A percentile compares a stretch with the other conserved stretches of the same genome.
phyloP scores from a whole-genome alignment of 2,329 filamentous ascomycete species.

The Colletotrichum sp. region DNA sequence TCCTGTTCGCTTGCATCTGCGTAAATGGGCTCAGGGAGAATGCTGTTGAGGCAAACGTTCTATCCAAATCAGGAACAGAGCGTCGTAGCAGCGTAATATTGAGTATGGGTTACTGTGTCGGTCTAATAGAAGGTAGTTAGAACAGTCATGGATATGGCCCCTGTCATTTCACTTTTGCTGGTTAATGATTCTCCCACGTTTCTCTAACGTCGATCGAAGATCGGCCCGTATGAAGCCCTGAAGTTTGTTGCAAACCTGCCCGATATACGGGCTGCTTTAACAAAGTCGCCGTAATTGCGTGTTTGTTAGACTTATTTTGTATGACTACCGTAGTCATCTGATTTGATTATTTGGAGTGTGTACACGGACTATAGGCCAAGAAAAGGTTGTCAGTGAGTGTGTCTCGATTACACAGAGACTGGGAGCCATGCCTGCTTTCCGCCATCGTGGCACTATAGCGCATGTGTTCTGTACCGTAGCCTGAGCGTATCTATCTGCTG shows the following conservation, averaged over 20 bases:
- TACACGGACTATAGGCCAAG: neutral
- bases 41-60: too few relatives aligned
- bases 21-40: too few relatives aligned
- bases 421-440: neutral
- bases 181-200: too few relatives aligned
- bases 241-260: neutral
- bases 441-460: neutral
- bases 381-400: neutral
- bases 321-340: accelerated
- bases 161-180: too few relatives aligned
- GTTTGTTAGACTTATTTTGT: neutral
- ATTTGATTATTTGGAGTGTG: accelerated
- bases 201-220: too few relatives aligned
- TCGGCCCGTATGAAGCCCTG: too few relatives aligned
- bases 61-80: too few relatives aligned
- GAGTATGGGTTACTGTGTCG: too few relatives aligned
- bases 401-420: neutral
- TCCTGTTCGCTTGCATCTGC: too few relatives aligned
- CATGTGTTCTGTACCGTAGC: neutral
- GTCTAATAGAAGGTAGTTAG: too few relatives aligned
- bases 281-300: accelerated
- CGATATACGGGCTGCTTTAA: accelerated
- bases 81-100: too few relatives aligned
- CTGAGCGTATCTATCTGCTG: neutral
- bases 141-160: too few relatives aligned